phyloP scores from a whole-genome alignment of 140 eudicot genomes.

The Stevia rebaudiana region DNA sequence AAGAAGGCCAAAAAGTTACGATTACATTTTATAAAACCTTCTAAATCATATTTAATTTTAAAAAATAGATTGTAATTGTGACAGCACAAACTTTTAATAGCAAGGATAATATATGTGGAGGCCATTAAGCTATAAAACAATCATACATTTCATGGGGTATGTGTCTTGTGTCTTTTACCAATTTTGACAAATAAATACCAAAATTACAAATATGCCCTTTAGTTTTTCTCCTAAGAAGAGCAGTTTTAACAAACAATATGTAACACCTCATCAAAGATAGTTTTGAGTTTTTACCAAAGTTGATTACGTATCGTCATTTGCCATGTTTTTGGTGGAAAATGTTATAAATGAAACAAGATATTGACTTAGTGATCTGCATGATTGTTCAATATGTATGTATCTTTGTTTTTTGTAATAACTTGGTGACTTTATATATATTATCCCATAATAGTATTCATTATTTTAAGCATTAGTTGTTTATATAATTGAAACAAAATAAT shows the following conservation, averaged over 20 bases:
- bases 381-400: too few species aligned
- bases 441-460: too few species aligned
- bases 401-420: too few species aligned
- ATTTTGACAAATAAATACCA: background rate
- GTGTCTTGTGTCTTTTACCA: background rate
- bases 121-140: background rate
- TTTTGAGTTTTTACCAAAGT: background rate
- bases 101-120: background rate
- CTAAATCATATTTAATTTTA: background rate
- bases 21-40: background rate
- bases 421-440: too few species aligned
- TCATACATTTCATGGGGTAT: background rate
- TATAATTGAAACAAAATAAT: background rate
- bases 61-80: background rate
- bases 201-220: background rate
- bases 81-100: background rate
- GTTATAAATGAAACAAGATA: too few species aligned
- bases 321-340: too few species aligned
- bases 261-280: background rate
- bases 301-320: too few species aligned
- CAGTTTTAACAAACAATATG: background rate
- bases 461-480: background rate
- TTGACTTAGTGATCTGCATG: too few species aligned
- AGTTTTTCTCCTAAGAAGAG: background rate
- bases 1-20: background rate